Conservation (phyloP, 192 early-diverging fungal genomes). For the Coemansia sp. region DNA sequence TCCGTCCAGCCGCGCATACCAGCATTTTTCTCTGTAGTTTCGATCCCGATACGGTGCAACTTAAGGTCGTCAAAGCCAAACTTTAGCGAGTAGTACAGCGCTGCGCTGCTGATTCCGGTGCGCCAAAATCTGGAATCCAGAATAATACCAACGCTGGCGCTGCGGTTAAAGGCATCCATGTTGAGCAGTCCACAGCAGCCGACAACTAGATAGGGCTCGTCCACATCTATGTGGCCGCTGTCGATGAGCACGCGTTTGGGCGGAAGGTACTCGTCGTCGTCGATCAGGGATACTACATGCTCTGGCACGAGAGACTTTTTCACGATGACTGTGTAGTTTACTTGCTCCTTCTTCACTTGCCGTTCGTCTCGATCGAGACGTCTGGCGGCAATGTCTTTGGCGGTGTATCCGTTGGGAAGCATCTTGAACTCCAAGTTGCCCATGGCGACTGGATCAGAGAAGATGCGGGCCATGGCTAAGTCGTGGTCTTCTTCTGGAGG, state of each 20-base stretch:
- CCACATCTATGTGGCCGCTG: slow-evolving; percentile 24
- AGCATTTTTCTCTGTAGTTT: slow-evolving; percentile 32
- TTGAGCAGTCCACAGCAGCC: slow-evolving; percentile 47
- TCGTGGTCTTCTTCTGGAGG: slow-evolving; percentile 50
- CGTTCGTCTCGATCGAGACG: slow-evolving; percentile 24
- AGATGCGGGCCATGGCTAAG: slow-evolving; percentile 18
- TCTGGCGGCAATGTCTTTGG: slow-evolving; percentile 14
- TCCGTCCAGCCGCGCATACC: slow-evolving; percentile 57
- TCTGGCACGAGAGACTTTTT: slow-evolving; percentile 36
- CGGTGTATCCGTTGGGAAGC: slow-evolving; percentile 24
- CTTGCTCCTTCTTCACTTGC: slow-evolving; percentile 28
- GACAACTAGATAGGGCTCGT: slow-evolving; percentile 44
- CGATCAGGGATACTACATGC: slow-evolving; percentile 12
- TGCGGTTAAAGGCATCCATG: slow-evolving; percentile 27
- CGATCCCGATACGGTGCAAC: slow-evolving; percentile 43
- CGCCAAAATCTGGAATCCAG: slow-evolving; percentile 51
- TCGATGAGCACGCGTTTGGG: slow-evolving; percentile 27
- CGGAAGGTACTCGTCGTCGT: slow-evolving; percentile 31
- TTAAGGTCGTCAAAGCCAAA: slow-evolving; percentile 40
- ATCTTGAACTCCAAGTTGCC: slow-evolving; percentile 38
- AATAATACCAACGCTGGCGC: slow-evolving; percentile 41
- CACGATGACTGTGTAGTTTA: slow-evolving; percentile 41
- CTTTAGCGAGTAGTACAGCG: slow-evolving; percentile 41
- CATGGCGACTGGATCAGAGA: slow-evolving; percentile 44
- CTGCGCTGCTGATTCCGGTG: slow-evolving; percentile 32